Evolutionary conservation across 208 protist species (phyloP).

Genomic region (Leishmania martiniquensis): DNA sequence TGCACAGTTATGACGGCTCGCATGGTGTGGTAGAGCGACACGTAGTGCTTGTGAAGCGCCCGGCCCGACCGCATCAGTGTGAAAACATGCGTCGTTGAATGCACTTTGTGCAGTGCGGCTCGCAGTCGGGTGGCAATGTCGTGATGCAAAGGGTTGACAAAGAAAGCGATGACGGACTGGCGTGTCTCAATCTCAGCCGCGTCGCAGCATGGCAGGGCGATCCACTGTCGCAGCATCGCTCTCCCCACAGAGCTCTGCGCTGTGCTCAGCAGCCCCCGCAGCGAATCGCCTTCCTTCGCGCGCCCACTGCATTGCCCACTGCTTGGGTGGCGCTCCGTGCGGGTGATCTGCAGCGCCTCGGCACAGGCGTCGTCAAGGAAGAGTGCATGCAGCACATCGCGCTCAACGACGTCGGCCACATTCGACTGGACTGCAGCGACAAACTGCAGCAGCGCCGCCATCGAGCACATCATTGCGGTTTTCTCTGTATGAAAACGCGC

Average conservation of each 20-base stretch:
- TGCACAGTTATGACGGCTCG: constrained; percentile 44
- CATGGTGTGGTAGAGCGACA: constrained; percentile 58
- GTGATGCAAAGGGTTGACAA: constrained; percentile 46
- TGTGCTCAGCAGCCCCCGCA: constrained; percentile 68
- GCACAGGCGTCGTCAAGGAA: constrained; percentile 61
- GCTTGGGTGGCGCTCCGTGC: constrained; percentile 79
- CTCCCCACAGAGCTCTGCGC: constrained; percentile 54
- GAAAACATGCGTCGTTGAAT: constrained; percentile 58
- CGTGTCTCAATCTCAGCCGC: constrained; percentile 55
- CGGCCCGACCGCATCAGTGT: constrained; percentile 69
- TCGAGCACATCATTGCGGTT: constrained; percentile 69
- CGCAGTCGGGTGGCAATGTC: constrained; percentile 54
- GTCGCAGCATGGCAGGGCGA: constrained; percentile 61
- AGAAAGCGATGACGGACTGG: constrained; percentile 71
- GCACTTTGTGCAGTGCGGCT: constrained; percentile 49
- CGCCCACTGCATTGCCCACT: constrained; percentile 70
- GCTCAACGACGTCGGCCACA: constrained; percentile 76
- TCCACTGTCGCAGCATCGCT: constrained; percentile 81
- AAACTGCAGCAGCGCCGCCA: constrained; percentile 74
- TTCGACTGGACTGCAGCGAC: constrained; percentile 42
- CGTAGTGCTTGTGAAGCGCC: constrained; percentile 62
- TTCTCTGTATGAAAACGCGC: constrained; percentile 53
- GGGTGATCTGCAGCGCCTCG: constrained; percentile 69
- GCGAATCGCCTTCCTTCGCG: constrained; percentile 82
- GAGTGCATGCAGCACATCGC: constrained; percentile 49